Evolutionary conservation across 2,329 filamentous ascomycete genomes (phyloP), one percentile per base, ranked within the genome.

Genomic region (Aspergillus flavus): DNA sequence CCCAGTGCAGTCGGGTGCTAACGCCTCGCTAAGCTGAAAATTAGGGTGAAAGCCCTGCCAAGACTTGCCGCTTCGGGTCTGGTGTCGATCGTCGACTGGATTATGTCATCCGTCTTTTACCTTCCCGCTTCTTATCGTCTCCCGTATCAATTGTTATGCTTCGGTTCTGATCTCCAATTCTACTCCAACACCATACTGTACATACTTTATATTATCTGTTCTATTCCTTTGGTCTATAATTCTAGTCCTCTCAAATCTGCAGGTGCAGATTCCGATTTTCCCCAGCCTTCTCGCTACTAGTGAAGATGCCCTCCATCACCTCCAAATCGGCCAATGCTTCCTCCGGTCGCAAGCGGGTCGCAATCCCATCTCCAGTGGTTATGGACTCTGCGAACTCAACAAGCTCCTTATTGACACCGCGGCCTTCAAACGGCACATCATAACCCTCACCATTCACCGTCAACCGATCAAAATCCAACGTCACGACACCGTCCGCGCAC

Each of bases 301-400:
- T 64, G 57, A 78, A 65, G 64, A 78, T 74, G 61, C 68, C 71
- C 62, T 78, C 75, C 66, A 83, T 70, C 39, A 86, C 67, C 68
- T 84, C 79, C 59, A 87, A 67, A 75, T 87, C 85, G 19, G 75
- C 78, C 70, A 86, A 68, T 23, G 84, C 84, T 73, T 87, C 82
- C 68, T 85, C 79, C 3, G 83, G 81, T 14, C 75, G 79, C 70
- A 85, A 82, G 65, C 73, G 61, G 48, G 68, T 75, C 59, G 74
- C 70, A 62, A 86, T 78, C 45, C 69, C 66, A 48, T 72, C 76
- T 2, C 81, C 83, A 30, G 72, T 72, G 4, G 72, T 71, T 58
- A 87, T 72, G n/a, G 79, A 78, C 68, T 81, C 75, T 3, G 79
- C 85, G 80, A 85, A 87, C 2, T 81, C 82, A 57, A 77, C 78